A percentile compares a stretch with the other conserved stretches of the same genome.
phyloP scores from a whole-genome alignment of 768 basidiomycete species.

The Sarcomyxa edulis region DNA sequence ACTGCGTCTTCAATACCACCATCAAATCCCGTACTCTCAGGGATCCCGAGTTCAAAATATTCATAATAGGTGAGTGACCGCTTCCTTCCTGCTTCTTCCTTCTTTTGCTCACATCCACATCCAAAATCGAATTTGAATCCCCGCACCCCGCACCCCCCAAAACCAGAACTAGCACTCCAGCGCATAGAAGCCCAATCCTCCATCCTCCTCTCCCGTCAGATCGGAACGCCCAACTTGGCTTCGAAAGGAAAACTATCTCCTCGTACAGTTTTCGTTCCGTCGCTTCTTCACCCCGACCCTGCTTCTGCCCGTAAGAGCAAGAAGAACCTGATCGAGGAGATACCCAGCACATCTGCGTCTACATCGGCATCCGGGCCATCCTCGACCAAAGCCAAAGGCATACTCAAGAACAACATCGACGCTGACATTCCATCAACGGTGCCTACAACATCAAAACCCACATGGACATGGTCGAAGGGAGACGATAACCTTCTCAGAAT shows the following conservation, averaged over 20 bases:
- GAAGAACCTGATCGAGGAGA: slow-evolving; percentile 46
- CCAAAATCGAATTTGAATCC: neutral
- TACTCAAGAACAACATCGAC: slow-evolving; percentile 25
- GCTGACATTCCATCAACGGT: too few relatives aligned
- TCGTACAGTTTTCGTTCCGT: slow-evolving; percentile 53
- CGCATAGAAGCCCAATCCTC: slow-evolving; percentile 58
- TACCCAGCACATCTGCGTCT: too few relatives aligned
- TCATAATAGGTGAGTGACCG: slow-evolving; percentile 60
- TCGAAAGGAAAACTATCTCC: slow-evolving; percentile 66
- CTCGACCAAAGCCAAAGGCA: slow-evolving; percentile 26
- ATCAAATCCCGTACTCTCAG: slow-evolving; percentile 55
- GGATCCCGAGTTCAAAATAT: slow-evolving; percentile 62
- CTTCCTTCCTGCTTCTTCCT: neutral
- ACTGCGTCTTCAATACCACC: slow-evolving; percentile 59
- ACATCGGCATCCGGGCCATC: slow-evolving; percentile 2
- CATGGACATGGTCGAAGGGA: slow-evolving; percentile 52
- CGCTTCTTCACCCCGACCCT: slow-evolving; percentile 10
- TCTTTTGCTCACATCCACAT: slow-evolving; percentile 6
- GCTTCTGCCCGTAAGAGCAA: slow-evolving; percentile 6
- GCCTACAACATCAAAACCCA: slow-evolving; percentile 15
- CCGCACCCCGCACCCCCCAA: too few relatives aligned
- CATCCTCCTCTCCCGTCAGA: slow-evolving; percentile 59
- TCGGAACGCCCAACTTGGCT: slow-evolving; percentile 71
- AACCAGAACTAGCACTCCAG: slow-evolving; percentile 68
- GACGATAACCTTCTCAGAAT: slow-evolving; percentile 38